Percentiles rank a stretch among this genome's conserved stretches.
phyloP scores from a whole-genome alignment of 2,329 filamentous ascomycete genomes.

The Colletotrichum godetiae region DNA sequence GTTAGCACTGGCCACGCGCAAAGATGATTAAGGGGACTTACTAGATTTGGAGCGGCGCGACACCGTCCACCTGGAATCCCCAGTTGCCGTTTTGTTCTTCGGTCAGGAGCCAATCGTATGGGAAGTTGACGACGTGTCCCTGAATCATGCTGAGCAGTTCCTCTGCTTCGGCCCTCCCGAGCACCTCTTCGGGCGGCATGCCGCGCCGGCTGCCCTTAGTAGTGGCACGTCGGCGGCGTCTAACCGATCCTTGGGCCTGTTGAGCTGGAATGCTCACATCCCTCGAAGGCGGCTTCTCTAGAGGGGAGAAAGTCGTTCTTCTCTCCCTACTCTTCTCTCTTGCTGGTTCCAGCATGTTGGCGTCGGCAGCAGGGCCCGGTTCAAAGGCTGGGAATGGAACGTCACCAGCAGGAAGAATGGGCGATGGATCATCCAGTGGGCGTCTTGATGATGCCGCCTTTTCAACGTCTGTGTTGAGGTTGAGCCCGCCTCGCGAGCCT shows the following conservation, averaged over 20 bases:
- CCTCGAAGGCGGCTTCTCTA: conserved; percentile 59
- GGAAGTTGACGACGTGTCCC: conserved; percentile 90
- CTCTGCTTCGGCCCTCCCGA: conserved; percentile 81
- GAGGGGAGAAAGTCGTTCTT: conserved; percentile 66
- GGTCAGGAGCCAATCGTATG: conserved; percentile 93
- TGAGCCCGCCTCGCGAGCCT: conserved; percentile 3
- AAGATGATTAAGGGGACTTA: conserved; percentile 59
- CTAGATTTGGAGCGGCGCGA: conserved; percentile 98
- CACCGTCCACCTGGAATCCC: conserved; percentile 95
- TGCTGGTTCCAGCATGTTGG: conserved; percentile 46
- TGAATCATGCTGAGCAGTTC: conserved; percentile 85
- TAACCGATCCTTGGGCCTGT: conserved; percentile 61
- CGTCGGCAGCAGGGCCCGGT: conserved; percentile 39
- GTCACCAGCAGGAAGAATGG: conserved; percentile 54
- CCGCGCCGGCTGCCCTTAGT: conserved; percentile 76
- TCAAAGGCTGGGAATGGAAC: conserved; percentile 62
- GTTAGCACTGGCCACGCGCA: conserved; percentile 41
- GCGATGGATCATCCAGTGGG: conserved; percentile 52
- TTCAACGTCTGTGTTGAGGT: conserved; percentile 41
- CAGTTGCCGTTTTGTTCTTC: conserved; percentile 96
- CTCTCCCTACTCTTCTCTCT: conserved; percentile 57
- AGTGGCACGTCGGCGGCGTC: conserved; percentile 73
- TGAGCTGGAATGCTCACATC: conserved; percentile 45
- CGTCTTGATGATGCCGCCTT: conserved; percentile 40
- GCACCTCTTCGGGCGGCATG: conserved; percentile 78